These are phyloP conservation scores for Tetrapisispora iriomotensis DNA, from an alignment of 805 yeast species.

Conservation along the genomic window DNA sequence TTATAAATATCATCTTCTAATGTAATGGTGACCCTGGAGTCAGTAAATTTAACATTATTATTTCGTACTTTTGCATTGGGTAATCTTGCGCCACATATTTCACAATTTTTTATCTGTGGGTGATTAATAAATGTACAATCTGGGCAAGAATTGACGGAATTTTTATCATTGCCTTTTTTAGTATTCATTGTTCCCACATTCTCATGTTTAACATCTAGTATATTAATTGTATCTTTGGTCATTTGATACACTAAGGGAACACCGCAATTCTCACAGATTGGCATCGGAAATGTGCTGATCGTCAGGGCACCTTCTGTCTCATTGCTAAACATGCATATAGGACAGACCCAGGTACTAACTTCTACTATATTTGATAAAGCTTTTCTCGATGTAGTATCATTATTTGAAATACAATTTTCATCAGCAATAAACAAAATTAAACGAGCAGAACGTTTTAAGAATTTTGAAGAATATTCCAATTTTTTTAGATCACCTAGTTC, in stretches of 20 bases:
- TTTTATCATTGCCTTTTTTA: background rate
- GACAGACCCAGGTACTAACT: conserved; percentile 60
- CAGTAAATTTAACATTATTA: conserved; percentile 20
- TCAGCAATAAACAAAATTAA: conserved; percentile 37
- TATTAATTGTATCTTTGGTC: conserved; percentile 27
- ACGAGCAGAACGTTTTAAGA: conserved; percentile 72
- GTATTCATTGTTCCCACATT: background rate
- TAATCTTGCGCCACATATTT: conserved; percentile 68
- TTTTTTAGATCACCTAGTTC: conserved; percentile 34
- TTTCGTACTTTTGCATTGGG: conserved; percentile 11
- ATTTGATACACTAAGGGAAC: conserved; percentile 35
- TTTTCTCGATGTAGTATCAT: background rate
- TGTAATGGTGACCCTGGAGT: conserved; percentile 24
- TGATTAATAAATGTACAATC: conserved; percentile 78
- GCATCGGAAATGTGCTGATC: conserved; percentile 22
- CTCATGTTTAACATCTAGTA: background rate
- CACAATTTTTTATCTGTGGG: conserved; percentile 68
- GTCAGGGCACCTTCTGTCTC: conserved; percentile 20
- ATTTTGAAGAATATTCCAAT: conserved; percentile 40
- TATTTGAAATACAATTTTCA: background rate
- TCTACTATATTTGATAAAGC: background rate
- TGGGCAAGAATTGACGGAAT: conserved; percentile 32
- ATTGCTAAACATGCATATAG: conserved; percentile 51
- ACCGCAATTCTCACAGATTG: conserved; percentile 56
- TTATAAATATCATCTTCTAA: conserved; percentile 14